A percentile compares a stretch with the other conserved stretches of the same genome.
These are phyloP conservation scores for Heritiera littoralis DNA, from an alignment of 345 rosid species.

Conservation along the genomic window DNA sequence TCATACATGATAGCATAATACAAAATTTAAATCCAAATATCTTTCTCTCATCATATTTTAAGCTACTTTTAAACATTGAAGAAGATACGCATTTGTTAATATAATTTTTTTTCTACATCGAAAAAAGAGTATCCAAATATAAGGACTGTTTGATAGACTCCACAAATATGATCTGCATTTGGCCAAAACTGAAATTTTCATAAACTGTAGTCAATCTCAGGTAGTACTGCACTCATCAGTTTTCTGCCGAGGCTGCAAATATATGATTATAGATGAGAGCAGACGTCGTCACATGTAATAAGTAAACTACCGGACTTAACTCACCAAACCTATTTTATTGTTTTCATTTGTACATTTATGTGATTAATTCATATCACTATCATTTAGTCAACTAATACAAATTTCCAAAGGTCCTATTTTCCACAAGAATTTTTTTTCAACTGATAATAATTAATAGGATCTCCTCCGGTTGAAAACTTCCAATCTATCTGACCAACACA, in stretches of 20 bases:
- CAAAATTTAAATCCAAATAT: background rate
- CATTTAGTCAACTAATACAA: background rate
- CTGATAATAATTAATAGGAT: background rate
- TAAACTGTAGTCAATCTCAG: too few species aligned
- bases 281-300: background rate
- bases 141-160: background rate
- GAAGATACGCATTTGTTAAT: background rate
- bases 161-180: background rate
- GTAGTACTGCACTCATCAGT: background rate
- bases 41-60: background rate
- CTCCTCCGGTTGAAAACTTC: background rate
- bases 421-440: background rate
- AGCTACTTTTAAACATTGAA: background rate
- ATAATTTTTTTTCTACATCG: background rate
- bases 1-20: background rate
- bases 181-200: background rate
- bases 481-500: background rate
- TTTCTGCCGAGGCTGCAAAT: background rate
- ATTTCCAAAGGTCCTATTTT: background rate
- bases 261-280: background rate
- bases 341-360: background rate
- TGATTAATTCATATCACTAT: background rate
- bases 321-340: background rate
- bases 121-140: background rate
- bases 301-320: background rate